Conservation (phyloP, 768 basidiomycete genomes). For the Mycena maculata region DNA sequence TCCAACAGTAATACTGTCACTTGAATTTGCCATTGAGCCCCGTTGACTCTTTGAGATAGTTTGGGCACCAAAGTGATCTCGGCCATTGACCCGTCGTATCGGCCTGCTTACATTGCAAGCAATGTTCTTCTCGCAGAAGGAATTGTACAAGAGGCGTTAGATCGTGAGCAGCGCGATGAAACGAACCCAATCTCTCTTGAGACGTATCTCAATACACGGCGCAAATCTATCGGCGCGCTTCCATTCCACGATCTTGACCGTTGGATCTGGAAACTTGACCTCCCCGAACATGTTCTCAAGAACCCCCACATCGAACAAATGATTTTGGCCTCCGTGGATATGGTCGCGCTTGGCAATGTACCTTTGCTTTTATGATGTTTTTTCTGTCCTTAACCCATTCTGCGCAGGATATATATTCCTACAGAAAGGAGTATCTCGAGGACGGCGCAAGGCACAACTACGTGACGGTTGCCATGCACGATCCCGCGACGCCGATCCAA, state of each 20-base stretch:
- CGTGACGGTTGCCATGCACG: slow-evolving; percentile 39
- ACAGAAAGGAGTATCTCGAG: slow-evolving; percentile 38
- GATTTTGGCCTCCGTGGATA: slow-evolving; percentile 30
- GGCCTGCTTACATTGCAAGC: slow-evolving; percentile 25
- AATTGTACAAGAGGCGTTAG: slow-evolving; percentile 36
- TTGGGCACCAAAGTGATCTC: slow-evolving; percentile 27
- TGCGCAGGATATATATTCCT: slow-evolving; percentile 40
- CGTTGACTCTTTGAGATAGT: background rate
- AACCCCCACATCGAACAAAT: slow-evolving; percentile 30
- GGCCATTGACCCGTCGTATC: slow-evolving; percentile 31
- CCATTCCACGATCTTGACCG: slow-evolving; percentile 34
- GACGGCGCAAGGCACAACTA: slow-evolving; percentile 39
- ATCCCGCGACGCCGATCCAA: slow-evolving; percentile 26
- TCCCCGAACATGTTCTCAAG: slow-evolving; percentile 26
- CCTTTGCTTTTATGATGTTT: background rate
- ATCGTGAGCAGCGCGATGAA: slow-evolving; percentile 29
- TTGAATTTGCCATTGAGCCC: background rate
- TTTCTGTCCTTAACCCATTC: background rate
- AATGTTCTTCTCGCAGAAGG: slow-evolving; percentile 34
- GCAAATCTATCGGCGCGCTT: slow-evolving; percentile 32
- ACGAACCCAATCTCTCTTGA: slow-evolving; percentile 28
- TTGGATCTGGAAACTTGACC: slow-evolving; percentile 33
- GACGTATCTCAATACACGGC: slow-evolving; percentile 32
- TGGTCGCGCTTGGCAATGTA: slow-evolving; percentile 36
- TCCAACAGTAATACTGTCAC: slow-evolving; percentile 27